Percentiles rank a stretch among this genome's conserved stretches.
Evolutionary conservation across 352 stramenopile genomes (phyloP).

Genomic region (Phytopythium aichiense): DNA sequence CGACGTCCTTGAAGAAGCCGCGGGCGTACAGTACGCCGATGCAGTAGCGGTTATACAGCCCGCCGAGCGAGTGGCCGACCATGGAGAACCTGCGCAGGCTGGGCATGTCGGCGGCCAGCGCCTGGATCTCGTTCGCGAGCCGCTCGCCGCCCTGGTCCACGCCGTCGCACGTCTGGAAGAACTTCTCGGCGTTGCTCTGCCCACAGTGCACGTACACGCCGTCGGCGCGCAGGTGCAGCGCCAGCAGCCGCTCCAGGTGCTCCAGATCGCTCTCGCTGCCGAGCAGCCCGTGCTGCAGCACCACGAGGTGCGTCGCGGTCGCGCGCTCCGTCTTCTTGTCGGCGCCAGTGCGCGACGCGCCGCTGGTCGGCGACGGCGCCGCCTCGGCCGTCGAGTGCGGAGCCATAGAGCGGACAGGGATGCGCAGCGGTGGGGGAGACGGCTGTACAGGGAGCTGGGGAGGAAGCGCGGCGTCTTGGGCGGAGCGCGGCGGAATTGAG

Average conservation of each 20-base stretch:
- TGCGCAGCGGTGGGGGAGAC: neutral
- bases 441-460: neutral
- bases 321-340: constrained; percentile 2
- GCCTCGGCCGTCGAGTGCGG: neutral
- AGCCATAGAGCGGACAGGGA: neutral
- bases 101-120: constrained; percentile 50
- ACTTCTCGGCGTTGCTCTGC: constrained; percentile 43
- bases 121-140: constrained; percentile 65
- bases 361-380: neutral
- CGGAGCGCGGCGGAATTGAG: neutral
- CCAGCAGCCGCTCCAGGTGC: constrained; percentile 51
- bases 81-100: constrained; percentile 65
- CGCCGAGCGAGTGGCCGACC: constrained; percentile 74
- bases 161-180: constrained; percentile 79
- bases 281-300: constrained; percentile 69
- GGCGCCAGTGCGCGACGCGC: neutral
- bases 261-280: constrained; percentile 62
- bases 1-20: constrained; percentile 65
- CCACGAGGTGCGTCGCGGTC: constrained; percentile 50
- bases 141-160: constrained; percentile 62
- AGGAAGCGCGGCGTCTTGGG: neutral
- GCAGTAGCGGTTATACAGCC: constrained; percentile 77
- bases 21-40: constrained; percentile 56
- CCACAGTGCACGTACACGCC: constrained; percentile 39
- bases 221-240: constrained; percentile 40